Evolutionary conservation across 1,284 basidiomycete species (phyloP), one percentile per base, ranked within the genome.

Genomic region (Cryptococcus neoformans): DNA sequence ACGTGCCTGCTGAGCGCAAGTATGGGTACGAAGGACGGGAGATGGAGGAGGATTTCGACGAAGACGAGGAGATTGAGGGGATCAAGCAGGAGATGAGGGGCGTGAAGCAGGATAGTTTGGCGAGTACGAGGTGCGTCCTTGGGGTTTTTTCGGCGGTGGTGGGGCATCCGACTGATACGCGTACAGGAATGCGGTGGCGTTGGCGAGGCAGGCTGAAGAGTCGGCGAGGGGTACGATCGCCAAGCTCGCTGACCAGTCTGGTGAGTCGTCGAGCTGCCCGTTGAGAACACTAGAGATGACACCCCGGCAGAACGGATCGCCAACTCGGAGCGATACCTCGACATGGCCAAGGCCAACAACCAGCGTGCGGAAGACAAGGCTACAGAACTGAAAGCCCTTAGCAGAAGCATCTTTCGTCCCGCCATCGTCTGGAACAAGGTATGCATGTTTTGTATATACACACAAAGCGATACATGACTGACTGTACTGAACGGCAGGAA

Each of bases 201-300:
- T 98, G 72, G 95, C 94, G 21, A 83, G 89, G 12, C 92, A 99
- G 77, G 92, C 95, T 1, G 95, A 98, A 77, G 96, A 99, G 77
- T 96, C 90, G 6, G 96, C 92, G 21, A 81, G 89, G 54, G 87
- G 87, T 63, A 99, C 95, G 11, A 78, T 99, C 46, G 80, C 80
- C 62, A 89, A 86, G 71, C 83, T 99, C 14, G 94, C 90, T n/a
- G 88, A 92, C 66, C 96, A 99, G 79, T 97, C 93, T 46, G 94
- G 94, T 94, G 62, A 55, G 84, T 77, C 0, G 11, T 17, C 36
- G 21, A 21, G 21, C 21, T 21, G 21, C 21, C 21, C 21, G 21
- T 21, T 21, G 21, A 21, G 21, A 21, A 21, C 21, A 21, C 21
- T 21, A 37, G 16, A 12, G 44, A 49, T 49, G 44, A 60, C 49